Base-by-base conservation (phyloP, 306 rosid genomes). In the Dryas octopetala region DNA sequence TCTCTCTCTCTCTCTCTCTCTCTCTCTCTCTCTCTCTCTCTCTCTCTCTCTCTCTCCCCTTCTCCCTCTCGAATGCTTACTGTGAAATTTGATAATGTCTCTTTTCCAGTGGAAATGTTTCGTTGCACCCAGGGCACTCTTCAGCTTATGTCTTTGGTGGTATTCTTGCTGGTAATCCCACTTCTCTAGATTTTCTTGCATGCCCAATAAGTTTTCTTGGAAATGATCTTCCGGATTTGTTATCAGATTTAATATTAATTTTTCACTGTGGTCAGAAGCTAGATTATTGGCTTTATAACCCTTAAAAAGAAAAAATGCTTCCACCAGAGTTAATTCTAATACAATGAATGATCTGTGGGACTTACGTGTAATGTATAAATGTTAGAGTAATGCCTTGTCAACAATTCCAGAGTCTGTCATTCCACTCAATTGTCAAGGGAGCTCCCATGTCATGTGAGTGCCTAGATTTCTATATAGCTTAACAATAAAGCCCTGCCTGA, bases 161-260 rank as follows among this genome's bases (percentile, higher is more conserved):
- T 80, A 90, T 94, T 83, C 93, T 94, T 86, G 98, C 98, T 77
- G 98, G 98, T 94, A 86, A 79, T 78, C 68, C 81, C 61, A 68
- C 62, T 70, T 16, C 65, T 53, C 76, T 72, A n/a, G 28, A 66
- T 77, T 71, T 40, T 76, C 78, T 76, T 80, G 84, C 77, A 62
- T 78, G 51, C 17, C 78, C 19, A 55, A 68, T 77, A 76, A 63
- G 69, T 66, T 73, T 82, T 64, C 66, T 71, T 71, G 62, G 49
- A 47, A 16, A 46, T 45, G 26, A 7, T 45, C 7, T 13, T 19
- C 10, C 38, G 55, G 16, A 67, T 48, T 67, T 67, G 57, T 47
- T 59, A 13, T 40, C 67, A 51, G 5, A 51, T 50, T 74, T 44
- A 65, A 43, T 60, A 16, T 75, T 13, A 5, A 62, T 74, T 66